phyloP scores from a whole-genome alignment of 768 basidiomycete genomes.

The Mycena polygramma region DNA sequence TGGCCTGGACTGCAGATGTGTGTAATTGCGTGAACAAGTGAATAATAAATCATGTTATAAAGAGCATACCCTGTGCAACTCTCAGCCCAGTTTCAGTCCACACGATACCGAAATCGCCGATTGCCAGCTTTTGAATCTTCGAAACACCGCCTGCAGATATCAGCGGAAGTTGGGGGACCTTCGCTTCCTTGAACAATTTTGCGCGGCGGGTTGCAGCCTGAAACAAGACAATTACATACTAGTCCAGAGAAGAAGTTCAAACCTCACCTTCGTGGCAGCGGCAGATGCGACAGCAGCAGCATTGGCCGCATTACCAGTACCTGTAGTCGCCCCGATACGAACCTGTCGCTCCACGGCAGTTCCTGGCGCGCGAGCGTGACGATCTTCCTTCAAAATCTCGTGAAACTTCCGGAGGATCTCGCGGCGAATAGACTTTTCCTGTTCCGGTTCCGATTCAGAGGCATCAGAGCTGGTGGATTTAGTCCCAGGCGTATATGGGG shows the following conservation, averaged over 20 bases:
- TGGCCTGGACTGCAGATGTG: slow-evolving; percentile 36
- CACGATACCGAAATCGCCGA: slow-evolving; percentile 3
- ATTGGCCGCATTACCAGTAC: not conserved
- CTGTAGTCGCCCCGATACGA: not conserved
- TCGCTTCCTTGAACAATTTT: slow-evolving; percentile 10
- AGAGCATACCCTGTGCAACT: not conserved
- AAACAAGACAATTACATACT: not conserved
- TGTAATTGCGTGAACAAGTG: too few species aligned
- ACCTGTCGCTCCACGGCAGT: not conserved
- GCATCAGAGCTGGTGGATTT: not conserved
- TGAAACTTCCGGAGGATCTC: slow-evolving; percentile 13
- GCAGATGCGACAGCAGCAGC: slow-evolving; percentile 4
- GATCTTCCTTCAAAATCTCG: slow-evolving; percentile 11
- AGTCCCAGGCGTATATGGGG: too few species aligned
- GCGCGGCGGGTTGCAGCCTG: slow-evolving; percentile 2
- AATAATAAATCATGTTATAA: not conserved
- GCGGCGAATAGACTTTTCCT: not conserved
- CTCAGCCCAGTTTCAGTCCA: slow-evolving; percentile 6
- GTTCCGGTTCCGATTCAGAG: not conserved
- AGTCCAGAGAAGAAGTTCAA: not conserved
- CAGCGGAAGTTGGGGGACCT: not conserved
- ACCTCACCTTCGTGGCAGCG: not conserved
- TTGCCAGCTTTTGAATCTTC: not conserved
- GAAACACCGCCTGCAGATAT: not conserved
- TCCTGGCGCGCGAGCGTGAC: slow-evolving; percentile 6